These are phyloP conservation scores for Penicillium sp. DNA, from an alignment of 2,329 filamentous ascomycete genomes.

Conservation along the genomic window DNA sequence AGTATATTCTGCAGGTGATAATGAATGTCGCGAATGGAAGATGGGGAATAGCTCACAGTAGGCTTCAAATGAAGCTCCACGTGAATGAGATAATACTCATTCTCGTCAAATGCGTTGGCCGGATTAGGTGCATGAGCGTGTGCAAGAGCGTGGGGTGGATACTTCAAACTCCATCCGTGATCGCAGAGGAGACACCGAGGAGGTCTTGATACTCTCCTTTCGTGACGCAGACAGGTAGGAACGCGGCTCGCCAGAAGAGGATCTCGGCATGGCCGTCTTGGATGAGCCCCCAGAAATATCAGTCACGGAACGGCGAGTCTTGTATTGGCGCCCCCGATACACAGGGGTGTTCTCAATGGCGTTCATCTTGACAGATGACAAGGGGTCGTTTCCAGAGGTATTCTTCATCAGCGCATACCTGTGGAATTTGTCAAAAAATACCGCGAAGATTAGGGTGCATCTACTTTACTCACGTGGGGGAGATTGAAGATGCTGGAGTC, in stretches of 20 bases:
- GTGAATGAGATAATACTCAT: neutral
- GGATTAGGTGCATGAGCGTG: conserved; percentile 7
- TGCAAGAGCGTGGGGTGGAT: conserved; percentile 35
- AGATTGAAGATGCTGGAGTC: conserved; percentile 50
- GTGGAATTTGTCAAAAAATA: conserved; percentile 28
- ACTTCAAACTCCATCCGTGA: conserved; percentile 40
- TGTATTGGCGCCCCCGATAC: conserved; percentile 30
- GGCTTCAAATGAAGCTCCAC: neutral
- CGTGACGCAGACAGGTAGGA: conserved; percentile 42
- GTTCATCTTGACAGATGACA: conserved; percentile 39
- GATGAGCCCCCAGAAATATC: conserved; percentile 35
- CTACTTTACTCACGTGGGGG: conserved; percentile 43
- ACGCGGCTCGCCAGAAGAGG: conserved; percentile 28
- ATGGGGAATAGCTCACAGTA: neutral
- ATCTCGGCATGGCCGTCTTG: conserved; percentile 34
- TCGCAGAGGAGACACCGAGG: conserved; percentile 38
- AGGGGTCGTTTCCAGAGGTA: conserved; percentile 33
- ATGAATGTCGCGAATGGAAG: conserved; percentile 9
- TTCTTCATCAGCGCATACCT: conserved; percentile 43
- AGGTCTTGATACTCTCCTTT: conserved; percentile 39
- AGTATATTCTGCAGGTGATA: conserved; percentile 19
- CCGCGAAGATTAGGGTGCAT: neutral
- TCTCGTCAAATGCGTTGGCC: neutral
- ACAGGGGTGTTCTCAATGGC: conserved; percentile 42
- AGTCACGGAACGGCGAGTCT: conserved; percentile 28